These are phyloP conservation scores for Coprinellus micaceus DNA, from an alignment of 768 basidiomycete genomes.

Conservation along the genomic window DNA sequence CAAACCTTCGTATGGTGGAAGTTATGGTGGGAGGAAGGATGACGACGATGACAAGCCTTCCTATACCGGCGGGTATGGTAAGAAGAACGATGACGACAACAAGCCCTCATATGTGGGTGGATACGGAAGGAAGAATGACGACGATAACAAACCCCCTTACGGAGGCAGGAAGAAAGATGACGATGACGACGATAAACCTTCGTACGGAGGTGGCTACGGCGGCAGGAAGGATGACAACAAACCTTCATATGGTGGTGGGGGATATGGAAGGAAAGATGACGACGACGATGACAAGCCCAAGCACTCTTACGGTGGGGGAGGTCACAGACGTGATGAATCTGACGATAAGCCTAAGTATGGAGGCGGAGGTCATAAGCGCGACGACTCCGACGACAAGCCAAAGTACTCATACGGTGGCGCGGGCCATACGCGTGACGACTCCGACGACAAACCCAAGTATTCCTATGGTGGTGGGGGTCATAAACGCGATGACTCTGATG, in stretches of 20 bases:
- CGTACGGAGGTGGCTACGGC: constrained; percentile 14
- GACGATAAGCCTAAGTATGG: constrained; percentile 15
- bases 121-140: constrained; percentile 8
- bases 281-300: constrained; percentile 8
- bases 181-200: constrained; percentile 6
- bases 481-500: constrained; percentile 14
- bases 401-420: constrained; percentile 12
- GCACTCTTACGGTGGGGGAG: constrained; percentile 11
- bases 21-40: constrained; percentile 4
- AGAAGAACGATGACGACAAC: background rate
- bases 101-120: constrained; percentile 8
- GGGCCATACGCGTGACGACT: background rate
- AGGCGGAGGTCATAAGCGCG: constrained; percentile 5
- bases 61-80: constrained; percentile 6
- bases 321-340: constrained; percentile 11
- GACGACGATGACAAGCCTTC: constrained; percentile 5
- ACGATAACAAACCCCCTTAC: constrained; percentile 12
- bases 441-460: constrained; percentile 12
- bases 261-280: constrained; percentile 9
- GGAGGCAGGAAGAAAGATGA: background rate
- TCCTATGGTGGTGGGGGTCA: constrained; percentile 11
- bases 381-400: constrained; percentile 8
- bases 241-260: constrained; percentile 3
- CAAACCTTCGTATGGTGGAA: constrained; percentile 1
- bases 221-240: constrained; percentile 2